Conservation (phyloP, 306 rosid genomes). For the Delonix regia region DNA sequence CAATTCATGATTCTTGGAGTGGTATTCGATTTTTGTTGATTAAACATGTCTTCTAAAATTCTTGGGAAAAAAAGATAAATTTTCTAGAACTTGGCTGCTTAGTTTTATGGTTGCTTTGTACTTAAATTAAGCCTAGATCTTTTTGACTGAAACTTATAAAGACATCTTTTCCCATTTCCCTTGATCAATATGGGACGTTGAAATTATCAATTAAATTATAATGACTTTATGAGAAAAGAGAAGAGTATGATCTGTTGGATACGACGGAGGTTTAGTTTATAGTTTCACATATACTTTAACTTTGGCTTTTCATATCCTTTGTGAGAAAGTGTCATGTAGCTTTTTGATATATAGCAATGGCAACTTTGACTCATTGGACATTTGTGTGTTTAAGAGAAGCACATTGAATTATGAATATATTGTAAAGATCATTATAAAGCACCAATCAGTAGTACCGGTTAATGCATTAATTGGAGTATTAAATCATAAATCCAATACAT, state of each 20-base stretch:
- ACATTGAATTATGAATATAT: not conserved
- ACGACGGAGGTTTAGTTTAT: slow-evolving; percentile 3
- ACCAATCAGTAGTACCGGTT: too few relatives aligned
- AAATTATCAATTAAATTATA: slow-evolving; percentile 15
- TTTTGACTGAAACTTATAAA: slow-evolving; percentile 30
- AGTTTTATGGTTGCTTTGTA: slow-evolving; percentile 21
- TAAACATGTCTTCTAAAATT: not conserved
- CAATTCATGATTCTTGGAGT: too few relatives aligned
- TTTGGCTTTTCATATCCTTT: slow-evolving; percentile 16
- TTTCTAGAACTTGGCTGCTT: not conserved
- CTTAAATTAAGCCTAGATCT: slow-evolving; percentile 10
- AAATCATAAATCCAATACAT: not conserved
- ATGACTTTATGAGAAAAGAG: slow-evolving; percentile 18
- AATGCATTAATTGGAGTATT: too few relatives aligned
- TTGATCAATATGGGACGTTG: slow-evolving; percentile 14
- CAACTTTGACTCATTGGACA: slow-evolving; percentile 19
- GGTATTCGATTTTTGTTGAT: not conserved
- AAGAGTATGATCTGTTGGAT: not conserved
- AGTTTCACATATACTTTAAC: not conserved
- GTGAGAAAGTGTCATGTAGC: slow-evolving; percentile 15
- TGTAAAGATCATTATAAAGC: not conserved
- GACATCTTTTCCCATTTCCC: not conserved
- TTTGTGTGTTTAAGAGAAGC: not conserved
- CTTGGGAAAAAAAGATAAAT: not conserved
- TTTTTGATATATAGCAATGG: slow-evolving; percentile 17